Conservation (phyloP, 495 filamentous ascomycete genomes). For the Talaromyces borbonicus region DNA sequence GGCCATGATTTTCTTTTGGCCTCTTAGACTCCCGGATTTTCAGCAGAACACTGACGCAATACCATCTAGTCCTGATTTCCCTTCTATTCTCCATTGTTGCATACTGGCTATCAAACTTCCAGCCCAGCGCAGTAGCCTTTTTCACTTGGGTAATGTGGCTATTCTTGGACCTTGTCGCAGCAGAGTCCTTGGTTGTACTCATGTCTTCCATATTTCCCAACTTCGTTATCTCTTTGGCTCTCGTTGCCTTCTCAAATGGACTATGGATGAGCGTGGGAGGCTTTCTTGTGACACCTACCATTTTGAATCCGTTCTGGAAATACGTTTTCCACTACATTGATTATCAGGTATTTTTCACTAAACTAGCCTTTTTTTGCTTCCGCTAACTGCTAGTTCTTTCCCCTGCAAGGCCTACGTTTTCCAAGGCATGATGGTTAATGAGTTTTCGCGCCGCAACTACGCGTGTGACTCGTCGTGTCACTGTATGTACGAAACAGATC, state of each 20-base stretch:
- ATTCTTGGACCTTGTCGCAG: constrained; percentile 73
- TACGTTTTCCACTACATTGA: constrained; percentile 82
- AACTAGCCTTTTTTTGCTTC: neutral
- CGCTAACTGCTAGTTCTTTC: neutral
- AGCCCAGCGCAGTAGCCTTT: constrained; percentile 52
- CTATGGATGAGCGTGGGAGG: constrained; percentile 80
- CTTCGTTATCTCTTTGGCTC: constrained; percentile 66
- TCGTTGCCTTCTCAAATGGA: constrained; percentile 73
- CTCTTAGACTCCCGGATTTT: no score
- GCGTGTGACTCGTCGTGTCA: constrained; percentile 45
- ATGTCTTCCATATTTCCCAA: constrained; percentile 61
- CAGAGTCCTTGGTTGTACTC: constrained; percentile 71
- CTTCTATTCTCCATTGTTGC: constrained; percentile 58
- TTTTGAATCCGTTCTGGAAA: constrained; percentile 72
- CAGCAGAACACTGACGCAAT: neutral
- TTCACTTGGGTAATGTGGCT: constrained; percentile 79
- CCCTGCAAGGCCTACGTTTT: constrained; percentile 55
- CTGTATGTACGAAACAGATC: constrained; percentile 59
- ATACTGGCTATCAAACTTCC: constrained; percentile 76
- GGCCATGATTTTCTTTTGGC: no score
- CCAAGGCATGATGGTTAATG: constrained; percentile 86
- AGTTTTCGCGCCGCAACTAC: constrained; percentile 56
- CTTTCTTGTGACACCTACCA: constrained; percentile 61
- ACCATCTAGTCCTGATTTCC: constrained; percentile 5
- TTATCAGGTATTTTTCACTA: constrained; percentile 44